phyloP scores from a whole-genome alignment of 352 stramenopile species.

The Globisporangium heterothallicum region DNA sequence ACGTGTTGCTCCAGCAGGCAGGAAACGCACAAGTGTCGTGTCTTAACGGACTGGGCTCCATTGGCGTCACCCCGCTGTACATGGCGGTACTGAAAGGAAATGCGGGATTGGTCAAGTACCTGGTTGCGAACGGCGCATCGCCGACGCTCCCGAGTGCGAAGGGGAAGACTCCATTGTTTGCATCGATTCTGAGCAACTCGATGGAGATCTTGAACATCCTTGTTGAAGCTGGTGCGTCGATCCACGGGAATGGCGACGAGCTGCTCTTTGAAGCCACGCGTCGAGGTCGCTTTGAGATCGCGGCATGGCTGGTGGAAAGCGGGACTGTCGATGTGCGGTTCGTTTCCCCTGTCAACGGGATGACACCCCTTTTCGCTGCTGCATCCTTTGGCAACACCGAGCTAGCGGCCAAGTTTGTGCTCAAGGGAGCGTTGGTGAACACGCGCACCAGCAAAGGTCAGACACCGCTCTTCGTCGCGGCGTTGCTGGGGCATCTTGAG shows the following conservation, averaged over 20 bases:
- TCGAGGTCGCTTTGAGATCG: slow-evolving; percentile 7
- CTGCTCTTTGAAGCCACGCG: slow-evolving; percentile 11
- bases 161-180: slow-evolving; percentile 3
- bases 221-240: slow-evolving; percentile 1
- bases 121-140: not conserved
- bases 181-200: slow-evolving; percentile 3
- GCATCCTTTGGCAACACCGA: slow-evolving; percentile 8
- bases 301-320: slow-evolving; percentile 4
- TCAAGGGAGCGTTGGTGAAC: not conserved
- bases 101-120: not conserved
- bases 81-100: slow-evolving; percentile 10
- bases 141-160: slow-evolving; percentile 2
- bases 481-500: slow-evolving; percentile 2
- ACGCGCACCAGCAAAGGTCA: slow-evolving; percentile 4
- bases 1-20: not conserved
- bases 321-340: slow-evolving; percentile 1
- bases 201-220: slow-evolving; percentile 5
- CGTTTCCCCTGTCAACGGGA: slow-evolving; percentile 1
- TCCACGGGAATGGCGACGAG: slow-evolving; percentile 1
- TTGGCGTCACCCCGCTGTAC: slow-evolving; percentile 10
- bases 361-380: slow-evolving; percentile 10
- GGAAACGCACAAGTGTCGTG: not conserved
- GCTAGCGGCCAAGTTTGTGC: slow-evolving; percentile 7
- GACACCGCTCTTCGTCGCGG: slow-evolving; percentile 7
- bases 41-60: slow-evolving; percentile 7